Evolutionary conservation across 805 yeast genomes (phyloP).

Genomic region (Crinitomyces ghanaensis): DNA sequence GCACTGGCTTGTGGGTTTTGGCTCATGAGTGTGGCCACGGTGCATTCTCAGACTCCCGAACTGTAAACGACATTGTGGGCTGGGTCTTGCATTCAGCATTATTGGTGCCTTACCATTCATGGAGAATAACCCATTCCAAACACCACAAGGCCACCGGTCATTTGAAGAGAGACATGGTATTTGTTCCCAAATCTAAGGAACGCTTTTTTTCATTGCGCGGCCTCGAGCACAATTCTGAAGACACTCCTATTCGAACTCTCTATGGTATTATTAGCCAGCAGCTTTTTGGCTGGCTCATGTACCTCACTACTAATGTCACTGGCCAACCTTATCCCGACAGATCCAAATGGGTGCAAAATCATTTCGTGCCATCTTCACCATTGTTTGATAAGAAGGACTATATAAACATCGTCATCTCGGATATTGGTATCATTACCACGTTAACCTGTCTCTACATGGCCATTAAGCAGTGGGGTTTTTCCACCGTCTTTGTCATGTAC

Average conservation of each 20-base stretch:
- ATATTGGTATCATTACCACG: slow-evolving; percentile 55
- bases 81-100: slow-evolving; percentile 73
- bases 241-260: slow-evolving; percentile 61
- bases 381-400: slow-evolving; percentile 63
- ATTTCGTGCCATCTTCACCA: slow-evolving; percentile 64
- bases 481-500: slow-evolving; percentile 57
- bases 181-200: slow-evolving; percentile 61
- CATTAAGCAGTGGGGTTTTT: slow-evolving; percentile 50
- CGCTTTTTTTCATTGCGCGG: slow-evolving; percentile 34
- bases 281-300: slow-evolving; percentile 62
- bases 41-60: slow-evolving; percentile 64
- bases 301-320: slow-evolving; percentile 59
- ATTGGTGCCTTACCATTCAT: slow-evolving; percentile 76
- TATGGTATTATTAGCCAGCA: slow-evolving; percentile 51
- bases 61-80: slow-evolving; percentile 69
- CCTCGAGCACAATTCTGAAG: slow-evolving; percentile 49
- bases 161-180: slow-evolving; percentile 71
- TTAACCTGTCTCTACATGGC: slow-evolving; percentile 44
- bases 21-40: slow-evolving; percentile 92
- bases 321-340: slow-evolving; percentile 54
- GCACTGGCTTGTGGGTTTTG: slow-evolving; percentile 73
- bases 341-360: slow-evolving; percentile 42
- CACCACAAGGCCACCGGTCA: slow-evolving; percentile 90
- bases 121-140: slow-evolving; percentile 76
- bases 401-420: slow-evolving; percentile 60